Evolutionary conservation across 1,139 yeast species (phyloP).

Genomic region (Martiniozyma asiatica): DNA sequence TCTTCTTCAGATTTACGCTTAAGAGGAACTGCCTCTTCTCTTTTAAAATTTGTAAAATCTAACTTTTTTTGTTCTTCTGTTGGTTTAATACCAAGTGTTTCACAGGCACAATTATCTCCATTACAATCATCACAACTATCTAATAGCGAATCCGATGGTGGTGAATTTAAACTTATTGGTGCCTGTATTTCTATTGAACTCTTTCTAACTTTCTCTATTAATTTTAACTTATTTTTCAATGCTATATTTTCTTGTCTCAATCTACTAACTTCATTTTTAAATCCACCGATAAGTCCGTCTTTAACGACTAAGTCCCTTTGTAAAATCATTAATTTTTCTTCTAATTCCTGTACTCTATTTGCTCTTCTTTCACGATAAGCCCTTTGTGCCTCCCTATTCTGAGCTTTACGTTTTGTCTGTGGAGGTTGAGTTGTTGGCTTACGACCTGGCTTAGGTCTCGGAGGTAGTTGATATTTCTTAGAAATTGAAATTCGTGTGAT

Average conservation of each 20-base stretch:
- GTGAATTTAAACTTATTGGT: no score
- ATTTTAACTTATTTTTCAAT: conserved; percentile 18
- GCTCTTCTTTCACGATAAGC: conserved; percentile 83
- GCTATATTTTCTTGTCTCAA: conserved; percentile 25
- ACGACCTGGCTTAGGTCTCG: conserved; percentile 83
- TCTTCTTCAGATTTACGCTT: conserved; percentile 24
- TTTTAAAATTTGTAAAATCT: no score
- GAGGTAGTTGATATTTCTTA: conserved; percentile 83
- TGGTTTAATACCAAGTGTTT: no score
- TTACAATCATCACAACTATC: no score
- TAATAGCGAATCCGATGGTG: no score
- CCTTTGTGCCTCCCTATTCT: conserved; percentile 89
- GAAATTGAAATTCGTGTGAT: conserved; percentile 1
- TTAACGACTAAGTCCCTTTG: conserved; percentile 53
- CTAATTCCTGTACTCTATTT: conserved; percentile 42
- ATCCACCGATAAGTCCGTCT: conserved; percentile 50
- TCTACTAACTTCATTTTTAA: conserved; percentile 31
- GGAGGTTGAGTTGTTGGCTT: conserved; percentile 66
- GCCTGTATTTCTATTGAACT: no score
- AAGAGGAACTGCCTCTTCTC: no score
- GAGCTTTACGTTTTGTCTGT: conserved; percentile 75
- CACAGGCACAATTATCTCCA: no score
- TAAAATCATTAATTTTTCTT: conserved; percentile 44
- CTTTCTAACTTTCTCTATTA: no score
- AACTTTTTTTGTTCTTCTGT: no score